Evolutionary conservation across 139 green algal genomes (phyloP).

Genomic region (Tetraselmis striata): DNA sequence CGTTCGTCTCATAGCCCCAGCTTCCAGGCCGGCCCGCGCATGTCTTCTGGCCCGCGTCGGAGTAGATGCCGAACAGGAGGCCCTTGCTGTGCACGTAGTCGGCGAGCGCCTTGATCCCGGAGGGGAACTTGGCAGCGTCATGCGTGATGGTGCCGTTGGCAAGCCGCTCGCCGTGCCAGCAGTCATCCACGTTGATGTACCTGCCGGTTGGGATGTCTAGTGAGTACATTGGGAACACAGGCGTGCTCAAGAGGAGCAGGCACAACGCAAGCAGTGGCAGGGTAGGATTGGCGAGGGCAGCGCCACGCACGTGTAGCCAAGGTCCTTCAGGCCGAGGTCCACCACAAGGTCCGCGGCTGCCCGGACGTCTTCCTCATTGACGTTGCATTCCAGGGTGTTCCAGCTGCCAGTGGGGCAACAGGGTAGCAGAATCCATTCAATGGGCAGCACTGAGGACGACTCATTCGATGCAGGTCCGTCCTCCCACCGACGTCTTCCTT

Average conservation of each 20-base stretch:
- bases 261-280: too few relatives aligned
- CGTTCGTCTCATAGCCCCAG: constrained; percentile 46
- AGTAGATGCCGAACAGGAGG: constrained; percentile 70
- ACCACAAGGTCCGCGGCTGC: constrained; percentile 33
- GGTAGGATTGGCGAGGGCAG: constrained; percentile 17
- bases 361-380: constrained; percentile 30
- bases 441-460: too few relatives aligned
- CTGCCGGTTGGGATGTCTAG: background rate
- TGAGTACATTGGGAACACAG: background rate
- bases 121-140: constrained; percentile 14
- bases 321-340: constrained; percentile 20
- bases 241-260: too few relatives aligned
- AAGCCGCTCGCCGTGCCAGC: background rate
- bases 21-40: constrained; percentile 61
- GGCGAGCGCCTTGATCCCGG: constrained; percentile 21
- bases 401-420: too few relatives aligned
- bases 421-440: too few relatives aligned
- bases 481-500: too few relatives aligned
- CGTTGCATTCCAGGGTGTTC: constrained; percentile 1
- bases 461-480: too few relatives aligned
- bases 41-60: constrained; percentile 48
- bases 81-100: constrained; percentile 34
- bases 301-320: constrained; percentile 30
- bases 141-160: constrained; percentile 2
- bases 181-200: constrained; percentile 10